Percentiles rank a stretch among this genome's conserved stretches.
Conservation (phyloP, 2,329 filamentous ascomycete genomes). For the Sordariomycetes sp. region DNA sequence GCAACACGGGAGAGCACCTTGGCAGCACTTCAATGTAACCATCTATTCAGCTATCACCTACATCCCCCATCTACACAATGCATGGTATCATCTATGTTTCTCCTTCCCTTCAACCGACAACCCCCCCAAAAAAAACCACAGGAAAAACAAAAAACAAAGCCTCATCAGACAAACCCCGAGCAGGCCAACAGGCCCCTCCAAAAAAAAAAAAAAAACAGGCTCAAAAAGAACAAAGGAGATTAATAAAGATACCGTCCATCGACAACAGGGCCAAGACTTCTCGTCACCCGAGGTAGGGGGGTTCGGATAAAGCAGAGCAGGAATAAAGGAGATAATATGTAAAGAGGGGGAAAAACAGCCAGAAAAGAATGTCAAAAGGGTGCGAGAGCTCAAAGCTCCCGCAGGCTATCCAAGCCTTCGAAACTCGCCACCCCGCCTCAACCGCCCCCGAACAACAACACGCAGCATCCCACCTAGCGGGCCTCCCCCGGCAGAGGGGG, state of each 20-base stretch:
- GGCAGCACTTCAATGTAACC: not conserved
- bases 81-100: conserved; percentile 5
- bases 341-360: not conserved
- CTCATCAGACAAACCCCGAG: too few relatives aligned
- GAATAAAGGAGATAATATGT: conserved; percentile 9
- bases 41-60: not conserved
- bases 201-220: conserved; percentile 6
- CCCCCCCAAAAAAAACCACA: too few relatives aligned
- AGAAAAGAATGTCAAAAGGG: conserved; percentile 6
- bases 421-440: not conserved
- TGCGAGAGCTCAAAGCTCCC: too few relatives aligned
- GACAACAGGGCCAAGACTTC: too few relatives aligned
- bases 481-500: conserved; percentile 35
- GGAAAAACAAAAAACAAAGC: too few relatives aligned
- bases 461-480: not conserved
- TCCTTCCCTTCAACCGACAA: conserved; percentile 2
- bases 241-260: too few relatives aligned
- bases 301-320: not conserved
- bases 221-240: too few relatives aligned
- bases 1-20: not conserved
- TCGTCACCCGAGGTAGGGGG: too few relatives aligned
- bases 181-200: conserved; percentile 1
- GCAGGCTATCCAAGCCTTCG: conserved; percentile 1
- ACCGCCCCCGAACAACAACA: not conserved
- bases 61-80: conserved; percentile 4